Evolutionary conservation across 75 land plant genomes (phyloP), one percentile per base, ranked within the genome.

Genomic region (Sequoia sempervirens): DNA sequence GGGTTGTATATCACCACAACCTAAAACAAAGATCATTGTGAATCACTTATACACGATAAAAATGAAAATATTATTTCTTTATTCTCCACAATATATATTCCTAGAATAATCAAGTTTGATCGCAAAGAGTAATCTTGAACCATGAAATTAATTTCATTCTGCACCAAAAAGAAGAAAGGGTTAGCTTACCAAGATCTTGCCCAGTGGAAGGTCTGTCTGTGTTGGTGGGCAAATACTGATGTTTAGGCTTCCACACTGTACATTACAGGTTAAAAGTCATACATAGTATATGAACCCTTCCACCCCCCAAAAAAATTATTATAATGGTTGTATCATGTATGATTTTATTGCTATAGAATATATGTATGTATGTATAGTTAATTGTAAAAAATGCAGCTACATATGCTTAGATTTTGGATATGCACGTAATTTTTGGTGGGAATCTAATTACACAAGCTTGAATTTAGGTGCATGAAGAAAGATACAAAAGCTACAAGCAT

Each of bases 221-320:
- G 99, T 88, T 83, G 92, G 87, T 74, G 99, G 99, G 66, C 99
- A 97, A 84, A 88, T 91, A 82, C 98, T 97, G 88, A 97, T 92
- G 82, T 97, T 97, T 52, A 94, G 88, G 68, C 92, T 86, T 38
- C 75, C 91, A 73, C 99, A 97, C 99, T 97, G 93, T 46, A 83
- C 56, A 72, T 15, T 73, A 83, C 18, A 30, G 52, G 36, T 15
- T 45, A 83, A 61, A 83, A 26, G 26, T 73, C 28, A 83, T 34
- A 30, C 6, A 15, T 46, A 30, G 17, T 8, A 46, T 17, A 47
- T 80, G 23, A 3, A 46, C 1, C 41, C 41, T 40, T 40, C 41
- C 54, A 13, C 17, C 58, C 4, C 56, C 82, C 10, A 47, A 54
- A 46, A n/a, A 80, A 80, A 14, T 6, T 1, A 80, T 46, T 46